A percentile compares a stretch with the other conserved stretches of the same genome.
These are phyloP conservation scores for Phytophthora cryptogea DNA, from an alignment of 352 stramenopile species.

Conservation along the genomic window DNA sequence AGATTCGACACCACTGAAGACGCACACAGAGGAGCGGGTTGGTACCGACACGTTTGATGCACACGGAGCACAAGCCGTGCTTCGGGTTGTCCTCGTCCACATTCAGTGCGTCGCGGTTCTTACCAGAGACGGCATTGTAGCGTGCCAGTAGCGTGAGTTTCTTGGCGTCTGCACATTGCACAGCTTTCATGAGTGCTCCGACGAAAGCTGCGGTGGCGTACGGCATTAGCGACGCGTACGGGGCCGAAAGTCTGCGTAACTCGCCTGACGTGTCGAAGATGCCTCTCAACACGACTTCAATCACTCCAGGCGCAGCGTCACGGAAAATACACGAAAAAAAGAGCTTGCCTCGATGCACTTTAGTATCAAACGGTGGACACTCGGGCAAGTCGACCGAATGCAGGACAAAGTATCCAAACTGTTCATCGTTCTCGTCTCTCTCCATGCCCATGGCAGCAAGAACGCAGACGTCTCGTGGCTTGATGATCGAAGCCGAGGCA, in stretches of 20 bases:
- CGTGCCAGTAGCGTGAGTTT: slow-evolving; percentile 53
- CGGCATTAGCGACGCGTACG: slow-evolving; percentile 44
- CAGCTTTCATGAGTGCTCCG: slow-evolving; percentile 37
- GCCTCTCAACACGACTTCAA: slow-evolving; percentile 52
- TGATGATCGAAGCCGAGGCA: slow-evolving; percentile 28
- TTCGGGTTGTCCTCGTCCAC: slow-evolving; percentile 15
- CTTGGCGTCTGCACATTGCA: slow-evolving; percentile 56
- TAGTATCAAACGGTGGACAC: slow-evolving; percentile 44
- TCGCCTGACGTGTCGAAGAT: slow-evolving; percentile 48
- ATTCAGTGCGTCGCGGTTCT: slow-evolving; percentile 28
- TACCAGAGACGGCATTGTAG: slow-evolving; percentile 26
- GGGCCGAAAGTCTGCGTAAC: slow-evolving; percentile 31
- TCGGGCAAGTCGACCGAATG: slow-evolving; percentile 52
- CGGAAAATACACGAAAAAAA: slow-evolving; percentile 46
- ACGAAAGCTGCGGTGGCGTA: slow-evolving; percentile 34
- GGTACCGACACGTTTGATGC: slow-evolving; percentile 38
- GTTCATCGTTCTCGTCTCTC: slow-evolving; percentile 30
- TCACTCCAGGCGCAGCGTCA: slow-evolving; percentile 38
- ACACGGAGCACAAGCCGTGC: slow-evolving; percentile 34
- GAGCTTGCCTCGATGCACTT: slow-evolving; percentile 30
- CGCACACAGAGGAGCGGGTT: slow-evolving; percentile 3
- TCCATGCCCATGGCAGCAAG: slow-evolving; percentile 57
- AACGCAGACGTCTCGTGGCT: slow-evolving; percentile 28
- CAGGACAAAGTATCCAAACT: slow-evolving; percentile 51
- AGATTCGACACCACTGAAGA: slow-evolving; percentile 29